phyloP scores from a whole-genome alignment of 1,139 yeast genomes.

The Yamadazyma taylorii region DNA sequence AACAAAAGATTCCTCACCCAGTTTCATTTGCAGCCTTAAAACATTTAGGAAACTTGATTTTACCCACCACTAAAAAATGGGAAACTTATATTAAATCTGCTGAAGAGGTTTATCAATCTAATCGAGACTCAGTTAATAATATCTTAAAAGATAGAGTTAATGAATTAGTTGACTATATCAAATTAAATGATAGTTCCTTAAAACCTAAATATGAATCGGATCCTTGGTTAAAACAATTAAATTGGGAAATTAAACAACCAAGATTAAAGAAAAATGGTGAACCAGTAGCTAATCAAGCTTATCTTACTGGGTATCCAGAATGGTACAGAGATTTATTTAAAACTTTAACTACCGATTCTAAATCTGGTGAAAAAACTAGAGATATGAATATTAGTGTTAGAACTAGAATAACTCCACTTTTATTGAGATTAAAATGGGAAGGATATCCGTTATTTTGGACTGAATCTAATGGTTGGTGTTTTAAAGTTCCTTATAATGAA shows the following conservation, averaged over 20 bases:
- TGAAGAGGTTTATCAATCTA: slow-evolving; percentile 63
- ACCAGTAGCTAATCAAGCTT: slow-evolving; percentile 75
- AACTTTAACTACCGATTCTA: slow-evolving; percentile 32
- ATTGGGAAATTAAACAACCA: slow-evolving; percentile 73
- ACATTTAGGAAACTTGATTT: slow-evolving; percentile 70
- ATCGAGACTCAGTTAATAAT: slow-evolving; percentile 55
- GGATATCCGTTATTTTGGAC: slow-evolving; percentile 81
- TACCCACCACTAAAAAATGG: slow-evolving; percentile 83
- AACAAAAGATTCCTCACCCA: slow-evolving; percentile 81
- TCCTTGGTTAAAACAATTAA: slow-evolving; percentile 88
- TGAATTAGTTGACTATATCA: slow-evolving; percentile 47
- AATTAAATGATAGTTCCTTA: slow-evolving; percentile 26
- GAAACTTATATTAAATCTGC: slow-evolving; percentile 64
- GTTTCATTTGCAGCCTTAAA: slow-evolving; percentile 89
- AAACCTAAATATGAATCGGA: slow-evolving; percentile 46
- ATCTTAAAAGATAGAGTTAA: slow-evolving; percentile 63
- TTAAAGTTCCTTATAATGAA: slow-evolving; percentile 52
- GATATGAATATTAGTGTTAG: slow-evolving; percentile 65
- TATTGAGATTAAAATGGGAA: slow-evolving; percentile 84
- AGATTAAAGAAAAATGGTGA: slow-evolving; percentile 68
- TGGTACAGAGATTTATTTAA: slow-evolving; percentile 85
- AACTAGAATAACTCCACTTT: slow-evolving; percentile 72
- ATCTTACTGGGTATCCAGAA: slow-evolving; percentile 86
- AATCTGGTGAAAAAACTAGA: slow-evolving; percentile 21
- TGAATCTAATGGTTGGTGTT: slow-evolving; percentile 84